phyloP scores from a whole-genome alignment of 345 rosid genomes.

The Pugionium dolabratum region DNA sequence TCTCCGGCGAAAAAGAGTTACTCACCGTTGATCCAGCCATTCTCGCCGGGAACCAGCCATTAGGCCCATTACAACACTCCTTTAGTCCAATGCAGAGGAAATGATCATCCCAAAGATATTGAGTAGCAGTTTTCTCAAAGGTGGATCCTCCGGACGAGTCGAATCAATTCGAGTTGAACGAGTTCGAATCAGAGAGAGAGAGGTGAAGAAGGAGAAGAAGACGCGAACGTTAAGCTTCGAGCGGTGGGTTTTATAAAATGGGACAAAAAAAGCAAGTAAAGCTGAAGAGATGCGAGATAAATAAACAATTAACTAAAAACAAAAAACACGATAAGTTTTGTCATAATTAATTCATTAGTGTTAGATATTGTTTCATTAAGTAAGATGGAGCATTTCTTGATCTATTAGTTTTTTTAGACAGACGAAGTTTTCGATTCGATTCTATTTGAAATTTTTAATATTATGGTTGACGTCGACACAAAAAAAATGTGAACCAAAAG shows the following conservation, averaged over 20 bases:
- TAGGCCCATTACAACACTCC: not conserved
- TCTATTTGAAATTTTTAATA: no score
- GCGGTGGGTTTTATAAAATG: conserved; percentile 42
- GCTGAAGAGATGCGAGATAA: conserved; percentile 45
- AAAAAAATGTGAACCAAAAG: no score
- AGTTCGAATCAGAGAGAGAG: conserved; percentile 34
- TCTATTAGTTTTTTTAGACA: no score
- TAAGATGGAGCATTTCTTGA: no score
- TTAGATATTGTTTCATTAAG: no score
- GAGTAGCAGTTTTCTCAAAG: not conserved
- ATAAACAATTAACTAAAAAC: conserved; percentile 13
- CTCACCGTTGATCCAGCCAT: conserved; percentile 43
- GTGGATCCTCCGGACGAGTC: conserved; percentile 15
- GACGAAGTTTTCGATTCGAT: no score
- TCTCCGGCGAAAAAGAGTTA: conserved; percentile 19
- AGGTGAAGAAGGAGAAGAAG: conserved; percentile 24
- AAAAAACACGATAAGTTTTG: conserved; percentile 28
- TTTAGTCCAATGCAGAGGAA: conserved; percentile 36
- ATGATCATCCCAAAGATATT: not conserved
- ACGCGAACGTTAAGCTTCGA: conserved; percentile 32
- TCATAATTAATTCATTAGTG: not conserved
- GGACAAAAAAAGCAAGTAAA: conserved; percentile 44
- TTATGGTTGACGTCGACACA: no score
- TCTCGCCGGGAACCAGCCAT: conserved; percentile 36
- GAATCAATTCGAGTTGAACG: conserved; percentile 37